Conservation (phyloP, 179 eudicot genomes). For the Vitellaria paradoxa region DNA sequence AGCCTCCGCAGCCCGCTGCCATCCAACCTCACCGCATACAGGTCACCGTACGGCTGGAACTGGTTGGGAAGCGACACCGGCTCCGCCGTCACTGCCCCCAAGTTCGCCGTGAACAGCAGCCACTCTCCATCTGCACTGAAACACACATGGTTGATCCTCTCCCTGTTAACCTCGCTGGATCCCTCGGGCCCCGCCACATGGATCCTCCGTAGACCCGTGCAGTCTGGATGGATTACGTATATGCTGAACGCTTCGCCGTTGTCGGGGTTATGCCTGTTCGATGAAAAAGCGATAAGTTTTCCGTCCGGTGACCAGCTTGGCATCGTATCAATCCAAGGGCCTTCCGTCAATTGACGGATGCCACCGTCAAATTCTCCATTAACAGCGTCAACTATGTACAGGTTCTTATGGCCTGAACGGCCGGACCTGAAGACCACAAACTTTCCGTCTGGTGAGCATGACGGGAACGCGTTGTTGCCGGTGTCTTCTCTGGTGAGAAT, state of each 20-base stretch:
- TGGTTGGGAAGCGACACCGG: slow-evolving; percentile 79
- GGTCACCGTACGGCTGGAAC: slow-evolving; percentile 85
- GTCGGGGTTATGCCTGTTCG: slow-evolving; percentile 63
- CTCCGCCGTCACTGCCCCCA: slow-evolving; percentile 76
- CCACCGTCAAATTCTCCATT: slow-evolving; percentile 52
- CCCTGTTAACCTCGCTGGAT: slow-evolving; percentile 31
- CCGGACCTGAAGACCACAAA: slow-evolving; percentile 70
- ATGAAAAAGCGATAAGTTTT: slow-evolving; percentile 67
- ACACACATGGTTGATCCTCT: slow-evolving; percentile 77
- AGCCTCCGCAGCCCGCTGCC: slow-evolving; percentile 63
- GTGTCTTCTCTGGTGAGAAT: slow-evolving; percentile 55
- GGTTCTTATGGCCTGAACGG: slow-evolving; percentile 71
- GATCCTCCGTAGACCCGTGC: slow-evolving; percentile 49
- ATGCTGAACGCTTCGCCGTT: slow-evolving; percentile 49
- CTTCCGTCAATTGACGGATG: slow-evolving; percentile 58
- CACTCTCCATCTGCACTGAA: slow-evolving; percentile 70
- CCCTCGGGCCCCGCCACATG: slow-evolving; percentile 37
- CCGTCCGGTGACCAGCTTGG: slow-evolving; percentile 89
- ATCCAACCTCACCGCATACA: slow-evolving; percentile 54
- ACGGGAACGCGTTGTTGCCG: slow-evolving; percentile 73
- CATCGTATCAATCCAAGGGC: slow-evolving; percentile 86
- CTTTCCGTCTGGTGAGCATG: slow-evolving; percentile 79
- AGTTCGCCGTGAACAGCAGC: slow-evolving; percentile 63
- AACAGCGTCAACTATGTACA: slow-evolving; percentile 61
- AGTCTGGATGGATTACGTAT: slow-evolving; percentile 56